Conservation (phyloP, 2,329 filamentous ascomycete species). For the Pyrenophora teres region DNA sequence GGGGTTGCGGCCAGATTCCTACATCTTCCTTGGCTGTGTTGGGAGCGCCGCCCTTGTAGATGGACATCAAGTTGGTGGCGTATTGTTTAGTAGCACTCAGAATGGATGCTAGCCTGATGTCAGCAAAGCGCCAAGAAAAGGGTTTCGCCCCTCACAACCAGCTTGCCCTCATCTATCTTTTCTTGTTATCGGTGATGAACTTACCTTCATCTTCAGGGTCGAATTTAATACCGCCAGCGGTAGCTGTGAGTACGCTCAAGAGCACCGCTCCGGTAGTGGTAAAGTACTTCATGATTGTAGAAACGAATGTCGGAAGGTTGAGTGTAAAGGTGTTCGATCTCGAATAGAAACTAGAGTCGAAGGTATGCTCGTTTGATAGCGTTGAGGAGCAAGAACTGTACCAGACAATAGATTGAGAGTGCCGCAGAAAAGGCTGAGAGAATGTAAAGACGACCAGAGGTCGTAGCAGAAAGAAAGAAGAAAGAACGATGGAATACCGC, state of each 20-base stretch:
- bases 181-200: background rate
- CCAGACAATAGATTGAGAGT: too few relatives aligned
- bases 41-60: conserved; percentile 41
- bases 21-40: conserved; percentile 30
- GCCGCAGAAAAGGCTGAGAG: conserved; percentile 4
- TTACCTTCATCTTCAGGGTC: conserved; percentile 37
- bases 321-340: background rate
- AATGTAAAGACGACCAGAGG: conserved; percentile 9
- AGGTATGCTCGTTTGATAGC: too few relatives aligned
- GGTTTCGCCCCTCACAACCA: too few relatives aligned
- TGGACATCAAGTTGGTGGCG: conserved; percentile 42
- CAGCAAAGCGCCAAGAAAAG: too few relatives aligned
- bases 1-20: conserved; percentile 50
- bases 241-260: conserved; percentile 37
- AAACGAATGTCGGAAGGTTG: conserved; percentile 14
- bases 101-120: conserved; percentile 29
- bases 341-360: too few relatives aligned
- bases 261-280: conserved; percentile 43
- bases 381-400: too few relatives aligned
- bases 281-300: conserved; percentile 39
- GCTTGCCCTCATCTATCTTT: too few relatives aligned
- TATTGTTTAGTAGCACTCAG: conserved; percentile 35
- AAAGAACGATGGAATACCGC: conserved; percentile 30
- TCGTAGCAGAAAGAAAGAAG: conserved; percentile 6
- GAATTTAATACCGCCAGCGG: conserved; percentile 36